phyloP scores from a whole-genome alignment of 2,329 filamentous ascomycete genomes.

The Aaosphaeria arxii region DNA sequence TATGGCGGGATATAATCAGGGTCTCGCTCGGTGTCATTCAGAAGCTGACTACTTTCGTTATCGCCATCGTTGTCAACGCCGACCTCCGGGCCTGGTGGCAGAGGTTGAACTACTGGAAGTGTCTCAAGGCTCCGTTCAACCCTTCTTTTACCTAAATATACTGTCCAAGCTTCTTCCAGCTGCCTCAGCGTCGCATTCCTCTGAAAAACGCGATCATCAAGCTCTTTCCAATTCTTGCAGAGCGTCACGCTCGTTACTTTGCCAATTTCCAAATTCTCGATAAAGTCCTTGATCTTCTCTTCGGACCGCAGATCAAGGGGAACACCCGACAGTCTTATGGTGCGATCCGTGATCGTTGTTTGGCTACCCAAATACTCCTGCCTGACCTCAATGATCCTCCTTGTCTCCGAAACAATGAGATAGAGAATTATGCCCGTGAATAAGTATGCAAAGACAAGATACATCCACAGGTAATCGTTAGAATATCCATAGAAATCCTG shows the following conservation, averaged over 20 bases:
- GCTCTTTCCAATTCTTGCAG: constrained; percentile 79
- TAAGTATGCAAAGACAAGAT: constrained; percentile 90
- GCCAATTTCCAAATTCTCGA: constrained; percentile 85
- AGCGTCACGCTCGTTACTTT: constrained; percentile 84
- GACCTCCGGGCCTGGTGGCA: constrained; percentile 30
- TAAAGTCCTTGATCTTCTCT: constrained; percentile 76
- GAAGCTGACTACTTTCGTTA: constrained; percentile 58
- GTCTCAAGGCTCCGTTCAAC: constrained; percentile 48
- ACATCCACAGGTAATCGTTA: constrained; percentile 78
- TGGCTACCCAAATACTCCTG: constrained; percentile 92
- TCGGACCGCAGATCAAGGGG: constrained; percentile 76
- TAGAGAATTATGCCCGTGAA: constrained; percentile 82
- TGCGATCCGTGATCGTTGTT: constrained; percentile 92
- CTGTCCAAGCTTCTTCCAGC: constrained; percentile 81
- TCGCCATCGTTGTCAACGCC: constrained; percentile 36
- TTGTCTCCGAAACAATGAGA: constrained; percentile 78
- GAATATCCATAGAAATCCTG: constrained; percentile 40
- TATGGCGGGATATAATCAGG: constrained; percentile 44
- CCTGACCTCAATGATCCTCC: constrained; percentile 77
- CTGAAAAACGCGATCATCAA: constrained; percentile 72
- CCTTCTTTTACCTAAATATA: constrained; percentile 61
- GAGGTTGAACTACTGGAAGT: constrained; percentile 50
- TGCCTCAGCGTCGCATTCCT: constrained; percentile 65
- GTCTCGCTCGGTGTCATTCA: constrained; percentile 47
- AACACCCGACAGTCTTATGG: constrained; percentile 86